Conservation (phyloP, 495 filamentous ascomycete species). For the Echria macrotheca region DNA sequence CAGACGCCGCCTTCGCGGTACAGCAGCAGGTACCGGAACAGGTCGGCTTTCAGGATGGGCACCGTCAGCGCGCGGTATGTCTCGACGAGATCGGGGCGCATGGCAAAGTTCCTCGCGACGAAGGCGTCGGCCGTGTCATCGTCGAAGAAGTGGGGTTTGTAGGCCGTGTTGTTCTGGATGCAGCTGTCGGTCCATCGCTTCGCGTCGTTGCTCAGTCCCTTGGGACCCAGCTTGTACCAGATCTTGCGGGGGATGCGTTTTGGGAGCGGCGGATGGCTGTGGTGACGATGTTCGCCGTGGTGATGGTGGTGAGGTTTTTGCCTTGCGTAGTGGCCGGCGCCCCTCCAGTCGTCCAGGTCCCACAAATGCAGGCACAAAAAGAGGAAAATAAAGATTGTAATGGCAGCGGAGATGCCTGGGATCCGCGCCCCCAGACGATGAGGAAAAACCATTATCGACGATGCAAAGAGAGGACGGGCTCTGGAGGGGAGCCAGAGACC, state of each 20-base stretch:
- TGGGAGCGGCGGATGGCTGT: neutral
- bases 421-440: too few relatives aligned
- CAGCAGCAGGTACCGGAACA: conserved; percentile 15
- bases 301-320: neutral
- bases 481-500: too few relatives aligned
- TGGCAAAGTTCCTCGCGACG: neutral
- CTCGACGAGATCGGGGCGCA: conserved; percentile 6
- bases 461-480: too few relatives aligned
- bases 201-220: conserved; percentile 5
- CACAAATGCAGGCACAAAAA: too few relatives aligned
- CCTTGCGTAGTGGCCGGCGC: too few relatives aligned
- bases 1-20: conserved; percentile 13
- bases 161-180: conserved; percentile 6
- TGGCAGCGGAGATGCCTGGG: too few relatives aligned
- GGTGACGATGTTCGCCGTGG: neutral
- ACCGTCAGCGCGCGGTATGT: conserved; percentile 3
- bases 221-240: conserved; percentile 15
- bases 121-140: conserved; percentile 6
- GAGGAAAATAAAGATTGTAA: too few relatives aligned
- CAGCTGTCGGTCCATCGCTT: conserved; percentile 9
- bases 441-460: too few relatives aligned
- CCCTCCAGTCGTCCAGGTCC: too few relatives aligned
- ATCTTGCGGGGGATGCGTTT: neutral
- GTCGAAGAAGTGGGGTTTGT: conserved; percentile 8
- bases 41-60: conserved; percentile 14